phyloP scores from a whole-genome alignment of 208 protist species.

The Trypanosoma avium region DNA sequence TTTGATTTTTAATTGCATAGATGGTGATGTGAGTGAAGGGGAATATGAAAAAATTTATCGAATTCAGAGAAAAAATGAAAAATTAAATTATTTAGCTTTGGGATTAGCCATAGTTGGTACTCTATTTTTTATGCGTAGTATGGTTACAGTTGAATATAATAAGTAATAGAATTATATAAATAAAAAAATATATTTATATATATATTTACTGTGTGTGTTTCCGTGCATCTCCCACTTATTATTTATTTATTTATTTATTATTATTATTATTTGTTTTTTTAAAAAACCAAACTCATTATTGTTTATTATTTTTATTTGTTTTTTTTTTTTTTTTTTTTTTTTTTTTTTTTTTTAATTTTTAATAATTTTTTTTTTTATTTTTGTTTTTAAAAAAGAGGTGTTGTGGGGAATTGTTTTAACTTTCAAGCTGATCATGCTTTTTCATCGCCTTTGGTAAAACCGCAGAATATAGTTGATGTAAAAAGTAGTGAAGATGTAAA shows the following conservation, averaged over 20 bases:
- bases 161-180: no score
- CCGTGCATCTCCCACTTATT: conserved; percentile 6
- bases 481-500: not conserved
- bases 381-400: not conserved
- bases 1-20: conserved; percentile 53
- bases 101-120: conserved; percentile 24
- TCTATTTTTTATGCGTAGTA: conserved; percentile 31
- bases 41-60: conserved; percentile 55
- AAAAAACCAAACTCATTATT: no score
- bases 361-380: conserved; percentile 16
- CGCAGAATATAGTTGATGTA: conserved; percentile 1
- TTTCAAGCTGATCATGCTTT: not conserved
- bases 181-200: not conserved
- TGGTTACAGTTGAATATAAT: conserved; percentile 46
- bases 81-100: conserved; percentile 29
- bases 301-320: no score
- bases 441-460: not conserved
- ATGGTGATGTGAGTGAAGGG: conserved; percentile 70
- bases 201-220: conserved; percentile 16
- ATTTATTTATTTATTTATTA: conserved; percentile 13
- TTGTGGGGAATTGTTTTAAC: not conserved
- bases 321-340: conserved; percentile 18
- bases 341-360: conserved; percentile 17
- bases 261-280: conserved; percentile 13
- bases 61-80: conserved; percentile 34